Conservation (phyloP, 2,329 filamentous ascomycete species). For the Diplodia seriata region DNA sequence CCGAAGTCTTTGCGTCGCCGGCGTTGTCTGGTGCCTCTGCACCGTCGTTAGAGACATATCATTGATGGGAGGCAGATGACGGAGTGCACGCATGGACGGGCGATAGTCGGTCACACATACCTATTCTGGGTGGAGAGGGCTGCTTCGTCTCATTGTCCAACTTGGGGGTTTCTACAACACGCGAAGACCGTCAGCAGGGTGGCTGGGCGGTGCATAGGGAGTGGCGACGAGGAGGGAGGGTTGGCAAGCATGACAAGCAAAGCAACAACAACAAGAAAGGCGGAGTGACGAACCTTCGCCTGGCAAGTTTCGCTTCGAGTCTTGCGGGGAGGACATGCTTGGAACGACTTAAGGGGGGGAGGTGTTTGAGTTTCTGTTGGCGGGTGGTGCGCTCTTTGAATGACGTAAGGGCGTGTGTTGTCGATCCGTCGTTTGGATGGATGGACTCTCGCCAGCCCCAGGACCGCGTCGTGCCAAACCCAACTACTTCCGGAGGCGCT, state of each 20-base stretch:
- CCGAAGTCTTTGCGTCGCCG: slow-evolving; percentile 40
- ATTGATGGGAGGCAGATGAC: not conserved
- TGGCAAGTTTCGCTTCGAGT: slow-evolving; percentile 46
- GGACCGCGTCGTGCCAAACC: slow-evolving; percentile 34
- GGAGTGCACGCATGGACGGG: slow-evolving; percentile 32
- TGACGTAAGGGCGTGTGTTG: slow-evolving; percentile 45
- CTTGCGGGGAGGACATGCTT: slow-evolving; percentile 50
- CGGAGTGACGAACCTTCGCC: slow-evolving; percentile 44
- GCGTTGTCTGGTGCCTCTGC: slow-evolving; percentile 31
- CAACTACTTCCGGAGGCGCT: slow-evolving; percentile 37
- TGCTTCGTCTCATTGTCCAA: slow-evolving; percentile 29
- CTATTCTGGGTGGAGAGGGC: slow-evolving; percentile 33
- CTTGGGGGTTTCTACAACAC: slow-evolving; percentile 26
- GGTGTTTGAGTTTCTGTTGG: slow-evolving; percentile 45
- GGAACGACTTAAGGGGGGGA: slow-evolving; percentile 43
- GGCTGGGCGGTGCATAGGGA: slow-evolving; percentile 4
- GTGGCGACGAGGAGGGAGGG: not conserved
- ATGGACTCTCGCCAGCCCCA: slow-evolving; percentile 36
- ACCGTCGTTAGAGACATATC: not conserved
- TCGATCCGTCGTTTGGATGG: slow-evolving; percentile 36
- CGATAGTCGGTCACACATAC: slow-evolving; percentile 40
- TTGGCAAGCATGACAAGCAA: slow-evolving; percentile 3
- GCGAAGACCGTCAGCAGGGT: slow-evolving; percentile 11
- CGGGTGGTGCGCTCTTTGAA: slow-evolving; percentile 43
- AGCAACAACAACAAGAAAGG: slow-evolving; percentile 3